These are phyloP conservation scores for Ichthyophthirius multifiliis DNA, from an alignment of 169 alveolate genomes.

Conservation along the genomic window DNA sequence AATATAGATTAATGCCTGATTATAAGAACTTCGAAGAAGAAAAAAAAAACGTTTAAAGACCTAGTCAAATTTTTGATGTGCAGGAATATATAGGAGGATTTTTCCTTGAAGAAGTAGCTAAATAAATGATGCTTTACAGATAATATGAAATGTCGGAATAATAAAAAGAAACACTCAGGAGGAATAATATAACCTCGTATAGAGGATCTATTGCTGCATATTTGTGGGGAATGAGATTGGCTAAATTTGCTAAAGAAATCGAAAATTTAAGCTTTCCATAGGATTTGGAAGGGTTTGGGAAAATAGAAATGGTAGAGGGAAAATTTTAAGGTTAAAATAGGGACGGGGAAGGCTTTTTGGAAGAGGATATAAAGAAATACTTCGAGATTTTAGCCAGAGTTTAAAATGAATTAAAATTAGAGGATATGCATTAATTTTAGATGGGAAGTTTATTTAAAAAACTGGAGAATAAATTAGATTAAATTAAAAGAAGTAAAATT, in stretches of 20 bases:
- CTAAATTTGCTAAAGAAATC: slow-evolving; percentile 31
- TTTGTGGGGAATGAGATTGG: slow-evolving; percentile 40
- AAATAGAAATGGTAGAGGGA: background rate
- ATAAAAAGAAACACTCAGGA: background rate
- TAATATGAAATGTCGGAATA: background rate
- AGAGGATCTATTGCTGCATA: slow-evolving; percentile 24
- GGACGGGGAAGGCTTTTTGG: background rate
- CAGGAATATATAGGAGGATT: slow-evolving; percentile 33
- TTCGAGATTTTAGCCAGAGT: no score
- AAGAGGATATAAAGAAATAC: background rate
- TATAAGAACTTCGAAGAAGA: background rate
- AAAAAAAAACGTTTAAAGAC: background rate
- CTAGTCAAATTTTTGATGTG: slow-evolving; percentile 26
- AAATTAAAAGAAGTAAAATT: background rate
- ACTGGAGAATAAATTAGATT: background rate
- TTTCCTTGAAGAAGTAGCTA: slow-evolving; percentile 23
- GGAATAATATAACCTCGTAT: background rate
- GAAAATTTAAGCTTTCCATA: background rate
- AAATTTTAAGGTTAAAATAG: background rate
- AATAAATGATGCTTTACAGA: slow-evolving; percentile 3
- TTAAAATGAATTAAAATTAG: background rate
- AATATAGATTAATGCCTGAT: slow-evolving; percentile 19
- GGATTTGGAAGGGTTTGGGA: background rate
- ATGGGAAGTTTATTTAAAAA: background rate
- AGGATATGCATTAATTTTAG: background rate